A percentile compares a stretch with the other conserved stretches of the same genome.
These are phyloP conservation scores for Cystobasidium onofrii DNA, from an alignment of 768 basidiomycete species.

Conservation along the genomic window DNA sequence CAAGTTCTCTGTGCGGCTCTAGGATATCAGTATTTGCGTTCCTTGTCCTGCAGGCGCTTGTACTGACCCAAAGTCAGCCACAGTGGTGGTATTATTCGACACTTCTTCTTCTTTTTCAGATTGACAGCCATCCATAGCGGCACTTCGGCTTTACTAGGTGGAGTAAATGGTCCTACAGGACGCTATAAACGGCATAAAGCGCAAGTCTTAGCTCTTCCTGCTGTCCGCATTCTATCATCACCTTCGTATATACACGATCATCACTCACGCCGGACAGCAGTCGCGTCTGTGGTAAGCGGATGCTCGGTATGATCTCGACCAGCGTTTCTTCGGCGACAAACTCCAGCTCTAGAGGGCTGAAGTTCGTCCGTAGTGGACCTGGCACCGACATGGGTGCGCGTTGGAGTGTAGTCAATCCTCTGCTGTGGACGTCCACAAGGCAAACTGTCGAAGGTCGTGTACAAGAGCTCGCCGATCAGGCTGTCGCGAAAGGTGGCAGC, in stretches of 20 bases:
- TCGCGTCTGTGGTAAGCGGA: slow-evolving; percentile 21
- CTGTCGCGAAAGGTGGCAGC: too few species aligned
- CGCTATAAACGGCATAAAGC: neutral
- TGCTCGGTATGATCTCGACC: slow-evolving; percentile 26
- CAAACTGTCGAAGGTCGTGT: too few species aligned
- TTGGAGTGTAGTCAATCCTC: too few species aligned
- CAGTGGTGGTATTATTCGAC: slow-evolving; percentile 76
- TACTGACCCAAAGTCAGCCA: slow-evolving; percentile 79
- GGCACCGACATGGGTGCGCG: slow-evolving; percentile 18
- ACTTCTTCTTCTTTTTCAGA: slow-evolving; percentile 88
- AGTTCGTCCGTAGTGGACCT: slow-evolving; percentile 8
- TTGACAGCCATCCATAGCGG: slow-evolving; percentile 95
- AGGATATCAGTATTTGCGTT: neutral
- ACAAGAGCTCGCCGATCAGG: too few species aligned
- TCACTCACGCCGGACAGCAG: slow-evolving; percentile 27
- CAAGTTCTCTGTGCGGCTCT: slow-evolving; percentile 58
- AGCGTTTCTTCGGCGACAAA: slow-evolving; percentile 25
- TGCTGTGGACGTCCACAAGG: too few species aligned
- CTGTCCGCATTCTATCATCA: too few species aligned
- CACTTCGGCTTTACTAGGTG: slow-evolving; percentile 73
- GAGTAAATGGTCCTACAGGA: slow-evolving; percentile 82
- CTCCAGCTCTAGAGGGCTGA: slow-evolving; percentile 31
- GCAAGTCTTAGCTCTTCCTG: neutral
- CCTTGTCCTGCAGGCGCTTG: neutral
- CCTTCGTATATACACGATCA: too few species aligned